Conservation (phyloP, 2,329 filamentous ascomycete genomes). For the Neurospora sp. region DNA sequence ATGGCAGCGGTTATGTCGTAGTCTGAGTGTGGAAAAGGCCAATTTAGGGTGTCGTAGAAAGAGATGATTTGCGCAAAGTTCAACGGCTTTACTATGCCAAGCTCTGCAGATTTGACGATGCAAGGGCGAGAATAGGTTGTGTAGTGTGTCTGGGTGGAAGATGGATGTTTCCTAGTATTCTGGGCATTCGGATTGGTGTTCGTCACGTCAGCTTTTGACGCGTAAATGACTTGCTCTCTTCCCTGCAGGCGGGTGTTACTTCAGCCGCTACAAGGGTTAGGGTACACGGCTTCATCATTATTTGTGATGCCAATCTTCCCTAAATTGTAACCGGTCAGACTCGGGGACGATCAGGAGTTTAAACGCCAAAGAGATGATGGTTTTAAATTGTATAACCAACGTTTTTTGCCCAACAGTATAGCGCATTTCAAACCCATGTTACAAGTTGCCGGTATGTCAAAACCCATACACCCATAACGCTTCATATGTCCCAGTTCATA, state of each 20-base stretch:
- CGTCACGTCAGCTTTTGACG: constrained; percentile 4
- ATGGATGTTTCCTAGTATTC: background rate
- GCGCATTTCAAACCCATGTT: background rate
- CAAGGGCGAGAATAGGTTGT: background rate
- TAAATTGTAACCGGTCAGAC: background rate
- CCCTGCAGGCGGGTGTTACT: background rate
- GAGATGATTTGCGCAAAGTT: background rate
- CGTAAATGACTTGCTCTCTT: constrained; percentile 6
- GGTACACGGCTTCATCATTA: background rate
- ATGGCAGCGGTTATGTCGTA: constrained; percentile 1
- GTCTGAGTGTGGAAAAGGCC: background rate
- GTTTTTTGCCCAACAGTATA: background rate
- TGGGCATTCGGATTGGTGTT: background rate
- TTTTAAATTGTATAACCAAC: background rate
- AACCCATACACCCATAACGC: constrained; percentile 1
- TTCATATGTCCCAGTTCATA: background rate
- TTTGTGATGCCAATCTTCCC: background rate
- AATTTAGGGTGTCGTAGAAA: background rate
- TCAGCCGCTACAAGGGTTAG: background rate
- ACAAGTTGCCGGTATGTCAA: background rate
- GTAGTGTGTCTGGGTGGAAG: background rate
- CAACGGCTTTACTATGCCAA: background rate
- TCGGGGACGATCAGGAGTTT: background rate
- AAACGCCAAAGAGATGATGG: background rate
- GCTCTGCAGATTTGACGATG: too few relatives aligned